A percentile compares a stretch with the other conserved stretches of the same genome.
These are phyloP conservation scores for Phytophthora cactorum DNA, from an alignment of 352 stramenopile genomes.

Conservation along the genomic window DNA sequence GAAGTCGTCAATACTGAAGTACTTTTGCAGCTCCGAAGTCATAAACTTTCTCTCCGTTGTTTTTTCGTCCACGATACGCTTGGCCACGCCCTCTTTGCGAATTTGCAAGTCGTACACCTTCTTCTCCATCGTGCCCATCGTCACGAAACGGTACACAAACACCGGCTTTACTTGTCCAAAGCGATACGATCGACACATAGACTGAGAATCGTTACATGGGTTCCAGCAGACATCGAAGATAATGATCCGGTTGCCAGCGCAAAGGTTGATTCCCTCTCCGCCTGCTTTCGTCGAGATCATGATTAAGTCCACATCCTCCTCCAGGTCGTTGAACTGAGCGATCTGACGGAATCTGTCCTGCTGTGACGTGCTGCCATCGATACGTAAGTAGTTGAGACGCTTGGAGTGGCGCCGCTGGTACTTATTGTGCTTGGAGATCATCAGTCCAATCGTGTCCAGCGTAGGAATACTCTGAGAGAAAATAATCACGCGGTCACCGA, in stretches of 20 bases:
- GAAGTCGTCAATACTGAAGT: slow-evolving; percentile 86
- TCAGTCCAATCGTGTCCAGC: slow-evolving; percentile 76
- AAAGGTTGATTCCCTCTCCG: slow-evolving; percentile 90
- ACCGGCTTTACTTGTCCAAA: slow-evolving; percentile 93
- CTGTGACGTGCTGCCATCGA: slow-evolving; percentile 83
- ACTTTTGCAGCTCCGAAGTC: slow-evolving; percentile 80
- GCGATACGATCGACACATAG: slow-evolving; percentile 93
- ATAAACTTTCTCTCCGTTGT: slow-evolving; percentile 87
- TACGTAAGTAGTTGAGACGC: slow-evolving; percentile 73
- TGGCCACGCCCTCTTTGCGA: slow-evolving; percentile 89
- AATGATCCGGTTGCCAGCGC: slow-evolving; percentile 88
- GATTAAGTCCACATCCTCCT: slow-evolving; percentile 85
- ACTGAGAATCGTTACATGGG: slow-evolving; percentile 91
- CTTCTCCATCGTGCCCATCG: slow-evolving; percentile 93
- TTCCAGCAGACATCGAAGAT: slow-evolving; percentile 95
- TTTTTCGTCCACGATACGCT: slow-evolving; percentile 90
- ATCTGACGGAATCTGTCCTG: slow-evolving; percentile 85
- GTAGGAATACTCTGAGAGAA: slow-evolving; percentile 92
- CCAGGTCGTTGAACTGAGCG: slow-evolving; percentile 79
- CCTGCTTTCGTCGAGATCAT: slow-evolving; percentile 90
- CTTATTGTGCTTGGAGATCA: slow-evolving; percentile 74
- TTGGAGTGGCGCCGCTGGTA: slow-evolving; percentile 50
- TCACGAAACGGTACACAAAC: slow-evolving; percentile 94
- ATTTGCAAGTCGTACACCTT: slow-evolving; percentile 93
- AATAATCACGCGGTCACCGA: slow-evolving; percentile 87